Evolutionary conservation across 2,329 filamentous ascomycete genomes (phyloP).

Genomic region (Elsinoe arachidis): DNA sequence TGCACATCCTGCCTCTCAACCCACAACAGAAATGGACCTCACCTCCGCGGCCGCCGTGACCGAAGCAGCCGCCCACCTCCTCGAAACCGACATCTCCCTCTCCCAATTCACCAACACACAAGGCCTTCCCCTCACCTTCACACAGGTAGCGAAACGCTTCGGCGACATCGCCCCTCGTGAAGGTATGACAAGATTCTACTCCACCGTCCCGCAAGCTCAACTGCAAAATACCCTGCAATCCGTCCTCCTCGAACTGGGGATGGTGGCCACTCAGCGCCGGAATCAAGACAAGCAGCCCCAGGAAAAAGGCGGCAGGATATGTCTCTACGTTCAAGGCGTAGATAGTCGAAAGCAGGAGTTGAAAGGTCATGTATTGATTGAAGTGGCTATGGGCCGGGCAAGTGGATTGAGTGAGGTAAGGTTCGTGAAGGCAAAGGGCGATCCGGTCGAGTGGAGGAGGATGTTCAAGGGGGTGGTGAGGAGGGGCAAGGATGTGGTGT

Average conservation of each 20-base stretch:
- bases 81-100: conserved; percentile 77
- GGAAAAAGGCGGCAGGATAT: conserved; percentile 43
- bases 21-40: conserved; percentile 30
- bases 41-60: conserved; percentile 27
- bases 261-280: conserved; percentile 52
- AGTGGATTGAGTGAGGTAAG: conserved; percentile 65
- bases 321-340: conserved; percentile 64
- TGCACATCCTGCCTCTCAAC: conserved; percentile 41
- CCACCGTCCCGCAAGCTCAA: conserved; percentile 62
- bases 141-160: conserved; percentile 81
- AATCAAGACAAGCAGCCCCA: conserved; percentile 17
- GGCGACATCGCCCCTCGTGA: conserved; percentile 83
- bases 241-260: conserved; percentile 74
- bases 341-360: conserved; percentile 65
- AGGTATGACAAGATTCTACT: conserved; percentile 86
- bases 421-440: conserved; percentile 90
- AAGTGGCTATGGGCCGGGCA: conserved; percentile 41
- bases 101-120: conserved; percentile 76
- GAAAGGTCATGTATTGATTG: conserved; percentile 66
- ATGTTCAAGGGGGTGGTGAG: conserved; percentile 96
- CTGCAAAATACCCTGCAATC: conserved; percentile 73
- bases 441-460: conserved; percentile 90
- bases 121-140: conserved; percentile 71
- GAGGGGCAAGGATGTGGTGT: conserved; percentile 77
- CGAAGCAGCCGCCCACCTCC: conserved; percentile 47